Evolutionary conservation across 148 eudicot species (phyloP), one percentile per base, ranked within the genome.

Genomic region (Mesembryanthemum crystallinum): DNA sequence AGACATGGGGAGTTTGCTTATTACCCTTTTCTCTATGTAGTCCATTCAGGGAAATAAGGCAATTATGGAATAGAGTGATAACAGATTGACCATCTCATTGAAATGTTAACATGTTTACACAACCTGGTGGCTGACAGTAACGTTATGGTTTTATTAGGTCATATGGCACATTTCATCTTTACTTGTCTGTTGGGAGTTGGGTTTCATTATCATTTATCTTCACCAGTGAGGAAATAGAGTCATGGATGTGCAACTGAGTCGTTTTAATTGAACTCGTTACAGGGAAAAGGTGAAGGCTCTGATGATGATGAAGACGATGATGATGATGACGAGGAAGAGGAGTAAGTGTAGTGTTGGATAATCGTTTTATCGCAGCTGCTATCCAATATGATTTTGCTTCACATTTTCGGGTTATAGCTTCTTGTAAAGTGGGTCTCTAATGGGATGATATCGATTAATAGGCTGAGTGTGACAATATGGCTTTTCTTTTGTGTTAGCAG

Each of bases 301-400:
- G 79, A 77, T 1, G 90, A 83, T 3, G 92, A 87, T 0, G 87
- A 81, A 65, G 89, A 85, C 6, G 86, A 80, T 15, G 85, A 85
- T 23, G 89, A 87, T 17, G 89, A 77, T 17, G 88, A 76, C 0
- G 86, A 74, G 8, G 89, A 74, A 13, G 85, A 82, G 6, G 87
- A 83, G 17, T 82, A 73, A 84, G 54, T n/a, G 76, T 73, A 68
- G 52, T 29, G 24, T 63, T 66, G 27, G 63, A 62, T 51, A 24
- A 42, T 4, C 29, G 24, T 15, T 60, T 57, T 30, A 7, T 32
- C n/a, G 77, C 58, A 39, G 65, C 32, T 37, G 74, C 54, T 76
- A 25, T 64, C 11, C 30, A 52, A 24, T 11, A 70, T 37, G 73
- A 18, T 51, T 74, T 69, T 75, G 42, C 35, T 57, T 28, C 59